A percentile compares a stretch with the other conserved stretches of the same genome.
Conservation (phyloP, 2,329 filamentous ascomycete species). For the Penicillium concentricum region DNA sequence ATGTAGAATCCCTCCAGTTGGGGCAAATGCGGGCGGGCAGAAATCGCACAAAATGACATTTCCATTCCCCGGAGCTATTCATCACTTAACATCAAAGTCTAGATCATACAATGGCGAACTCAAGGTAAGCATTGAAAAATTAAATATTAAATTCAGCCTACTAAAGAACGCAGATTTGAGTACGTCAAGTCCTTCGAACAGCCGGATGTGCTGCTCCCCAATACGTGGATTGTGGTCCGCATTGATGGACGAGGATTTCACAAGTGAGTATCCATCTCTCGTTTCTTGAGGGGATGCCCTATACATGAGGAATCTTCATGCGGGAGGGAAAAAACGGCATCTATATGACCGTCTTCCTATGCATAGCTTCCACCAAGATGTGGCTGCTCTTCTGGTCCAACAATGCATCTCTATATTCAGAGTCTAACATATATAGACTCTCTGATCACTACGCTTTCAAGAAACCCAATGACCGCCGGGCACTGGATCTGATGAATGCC, state of each 20-base stretch:
- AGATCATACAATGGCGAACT: constrained; percentile 36
- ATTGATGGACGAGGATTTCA: constrained; percentile 94
- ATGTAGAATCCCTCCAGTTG: not conserved
- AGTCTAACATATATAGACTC: constrained; percentile 55
- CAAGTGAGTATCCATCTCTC: constrained; percentile 59
- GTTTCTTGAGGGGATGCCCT: not conserved
- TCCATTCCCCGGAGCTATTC: constrained; percentile 2
- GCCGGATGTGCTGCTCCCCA: constrained; percentile 73
- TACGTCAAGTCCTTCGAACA: constrained; percentile 92
- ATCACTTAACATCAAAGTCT: constrained; percentile 4
- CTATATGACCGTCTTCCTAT: not conserved
- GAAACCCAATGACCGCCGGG: constrained; percentile 89
- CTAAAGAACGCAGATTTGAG: constrained; percentile 65
- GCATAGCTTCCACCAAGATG: not conserved
- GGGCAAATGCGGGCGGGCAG: constrained; percentile 15
- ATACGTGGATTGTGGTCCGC: constrained; percentile 93
- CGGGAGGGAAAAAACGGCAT: not conserved
- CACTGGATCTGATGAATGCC: constrained; percentile 89
- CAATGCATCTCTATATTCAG: not conserved
- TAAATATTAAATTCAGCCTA: not conserved
- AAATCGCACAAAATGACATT: constrained; percentile 22
- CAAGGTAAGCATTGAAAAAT: constrained; percentile 29
- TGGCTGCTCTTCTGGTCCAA: not conserved
- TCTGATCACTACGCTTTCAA: constrained; percentile 79
- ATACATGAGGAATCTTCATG: not conserved